Base-by-base conservation (phyloP, 2,329 filamentous ascomycete species). In the Waltergamsia citrina region DNA sequence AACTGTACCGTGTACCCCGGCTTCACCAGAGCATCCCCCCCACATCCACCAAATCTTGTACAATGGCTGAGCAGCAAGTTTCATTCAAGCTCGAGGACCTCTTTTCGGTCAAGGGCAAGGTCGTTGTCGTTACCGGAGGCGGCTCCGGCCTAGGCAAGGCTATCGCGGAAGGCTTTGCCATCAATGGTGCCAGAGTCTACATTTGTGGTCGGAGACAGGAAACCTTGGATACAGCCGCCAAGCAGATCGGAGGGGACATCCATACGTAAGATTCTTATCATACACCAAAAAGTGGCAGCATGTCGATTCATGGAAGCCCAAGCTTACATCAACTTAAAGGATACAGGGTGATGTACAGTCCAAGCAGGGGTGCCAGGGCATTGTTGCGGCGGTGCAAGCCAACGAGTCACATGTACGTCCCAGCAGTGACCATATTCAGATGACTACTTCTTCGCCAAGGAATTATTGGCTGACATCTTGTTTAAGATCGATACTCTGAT, bases 151-250 rank as follows among this genome's bases (percentile, higher is more conserved):
- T 67, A 17, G 64, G 63, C 9, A 52, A 65, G 20, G 59, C 64
- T 40, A 63, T 62, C 16, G 57, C 62, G 4, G 54, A 59, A 36
- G 56, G 58, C 7, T 52, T 66, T 29, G 56, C 55, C 4, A 51
- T 56, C 15, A 65, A 65, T 36, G 63, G 64, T n/a, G 60, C 58
- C 15, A 57, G 54, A 19, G 64, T 68, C 17, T 67, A 65, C 43
- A 59, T 67, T 29, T 53, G 56, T 14, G 61, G 63, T 4, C 54
- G 62, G 6, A 50, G 62, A 16, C 44, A 54, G n/a, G 60, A 64
- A 10, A 53, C 56, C 27, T 50, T 67, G 29, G 52, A 65, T 22
- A 52, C 45, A 19, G 57, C 54, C 14, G 46, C 42, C 9, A 30
- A 40, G 15, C 34, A 45, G 21, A 49, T 44, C 24, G 41, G 40